Evolutionary conservation across 2,329 filamentous ascomycete species (phyloP), one percentile per base, ranked within the genome.

Genomic region (Hymenoscyphus salicellus): DNA sequence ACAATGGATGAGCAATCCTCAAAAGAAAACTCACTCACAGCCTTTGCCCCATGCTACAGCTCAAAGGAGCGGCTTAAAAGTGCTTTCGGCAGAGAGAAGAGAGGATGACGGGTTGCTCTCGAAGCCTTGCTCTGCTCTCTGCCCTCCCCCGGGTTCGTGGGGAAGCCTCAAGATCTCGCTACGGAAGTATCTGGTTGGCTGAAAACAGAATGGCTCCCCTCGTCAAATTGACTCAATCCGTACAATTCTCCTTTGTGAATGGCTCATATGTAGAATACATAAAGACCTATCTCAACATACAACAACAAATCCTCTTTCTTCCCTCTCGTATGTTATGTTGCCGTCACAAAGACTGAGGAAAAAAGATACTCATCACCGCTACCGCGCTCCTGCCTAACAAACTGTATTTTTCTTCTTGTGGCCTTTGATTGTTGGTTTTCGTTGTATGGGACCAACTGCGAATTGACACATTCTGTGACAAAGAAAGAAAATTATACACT

Each of bases 171-270:
- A 20, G n/a, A 23, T 43, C 58, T 66, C 62, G 65, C 58, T 64
- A 68, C 64, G 68, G 69, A 70, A 71, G 63, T 70, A 72, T 70
- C 20, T 71, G 66, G 69, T 69, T 72, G 70, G 69, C 72, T 68
- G 72, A 71, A 74, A 71, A 64, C 72, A 73, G 71, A 65, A 58
- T 58, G 56, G 23, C 63, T 61, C 17, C 36, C 33, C 64, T 70
- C 68, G 66, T 65, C 66, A 69, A 69, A 65, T 63, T 69, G 60
- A 20, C 71, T 69, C 41, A 68, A 68, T 72, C 70, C 67, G 63
- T 67, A 26, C 66, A 49, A 63, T 63, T 69, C 69, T 57, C 49
- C 63, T 70, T 63, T 70, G 52, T 68, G 43, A 43, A 65, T 60
- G 65, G 41, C 20, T 52, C 62, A 56, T 62, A 63, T 63, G 56